phyloP scores from a whole-genome alignment of 768 basidiomycete species.

The Leccinum barrowsii region DNA sequence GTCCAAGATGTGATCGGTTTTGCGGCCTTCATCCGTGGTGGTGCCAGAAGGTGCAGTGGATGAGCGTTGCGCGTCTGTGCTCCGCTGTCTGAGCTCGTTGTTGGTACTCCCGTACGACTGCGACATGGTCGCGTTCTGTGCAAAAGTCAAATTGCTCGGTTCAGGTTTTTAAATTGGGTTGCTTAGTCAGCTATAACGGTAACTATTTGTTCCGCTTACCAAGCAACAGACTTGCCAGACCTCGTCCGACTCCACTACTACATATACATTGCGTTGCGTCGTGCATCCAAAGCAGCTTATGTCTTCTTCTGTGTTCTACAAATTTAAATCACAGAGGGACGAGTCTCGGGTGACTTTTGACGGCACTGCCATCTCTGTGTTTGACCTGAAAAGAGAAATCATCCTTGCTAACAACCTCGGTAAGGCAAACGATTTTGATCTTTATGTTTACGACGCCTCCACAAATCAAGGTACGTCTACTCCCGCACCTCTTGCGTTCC shows the following conservation, averaged over 20 bases:
- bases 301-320: conserved; percentile 97
- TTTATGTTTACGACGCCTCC: conserved; percentile 78
- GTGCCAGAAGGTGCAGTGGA: conserved; percentile 14
- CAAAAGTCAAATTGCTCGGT: conserved; percentile 12
- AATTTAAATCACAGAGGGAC: conserved; percentile 92
- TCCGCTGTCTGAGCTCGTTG: conserved; percentile 31
- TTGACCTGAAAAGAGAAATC: conserved; percentile 98
- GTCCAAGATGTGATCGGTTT: conserved; percentile 71
- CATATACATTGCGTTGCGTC: conserved; percentile 18
- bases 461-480: conserved; percentile 76
- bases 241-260: too few relatives aligned
- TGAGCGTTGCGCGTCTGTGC: conserved; percentile 18
- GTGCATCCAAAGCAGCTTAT: conserved; percentile 34
- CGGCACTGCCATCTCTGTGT: conserved; percentile 97
- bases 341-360: conserved; percentile 97
- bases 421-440: conserved; percentile 96
- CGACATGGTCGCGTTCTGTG: conserved; percentile 16
- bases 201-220: background rate
- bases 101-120: conserved; percentile 26
- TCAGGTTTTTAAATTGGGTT: conserved; percentile 5
- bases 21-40: conserved; percentile 68
- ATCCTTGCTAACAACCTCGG: conserved; percentile 94
- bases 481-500: background rate
- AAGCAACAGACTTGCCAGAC: background rate
- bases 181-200: conserved; percentile 18